These are phyloP conservation scores for Stereum hirsutum DNA, from an alignment of 1,284 basidiomycete species.

Conservation along the genomic window DNA sequence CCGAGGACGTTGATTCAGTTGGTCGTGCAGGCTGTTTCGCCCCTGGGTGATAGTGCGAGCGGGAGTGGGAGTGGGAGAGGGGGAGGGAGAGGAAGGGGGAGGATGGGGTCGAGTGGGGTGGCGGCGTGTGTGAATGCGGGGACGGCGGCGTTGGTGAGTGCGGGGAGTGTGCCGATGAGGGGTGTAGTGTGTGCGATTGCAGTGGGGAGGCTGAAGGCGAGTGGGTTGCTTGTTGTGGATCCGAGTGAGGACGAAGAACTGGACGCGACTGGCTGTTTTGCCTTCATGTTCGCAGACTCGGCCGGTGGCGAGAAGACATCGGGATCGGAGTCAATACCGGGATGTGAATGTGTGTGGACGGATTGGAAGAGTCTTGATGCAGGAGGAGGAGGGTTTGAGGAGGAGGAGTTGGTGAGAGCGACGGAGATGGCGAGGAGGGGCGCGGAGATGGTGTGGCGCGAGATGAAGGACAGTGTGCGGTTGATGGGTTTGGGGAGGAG, in stretches of 20 bases:
- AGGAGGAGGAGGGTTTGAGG: conserved; percentile 24
- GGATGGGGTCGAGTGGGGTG: conserved; percentile 15
- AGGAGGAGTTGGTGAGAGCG: conserved; percentile 32
- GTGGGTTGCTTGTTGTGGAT: conserved; percentile 34
- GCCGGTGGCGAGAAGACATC: conserved; percentile 9
- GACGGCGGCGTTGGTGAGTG: conserved; percentile 55
- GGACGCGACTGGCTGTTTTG: conserved; percentile 50
- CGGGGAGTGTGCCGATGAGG: conserved; percentile 59
- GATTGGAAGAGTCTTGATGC: conserved; percentile 35
- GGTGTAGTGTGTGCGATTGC: conserved; percentile 62
- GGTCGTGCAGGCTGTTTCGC: conserved; percentile 48
- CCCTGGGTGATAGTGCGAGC: conserved; percentile 9
- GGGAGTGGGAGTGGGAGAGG: too few relatives aligned
- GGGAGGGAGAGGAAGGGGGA: too few relatives aligned
- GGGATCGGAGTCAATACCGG: conserved; percentile 17
- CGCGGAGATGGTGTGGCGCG: conserved; percentile 34
- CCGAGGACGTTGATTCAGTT: conserved; percentile 67
- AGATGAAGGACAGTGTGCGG: conserved; percentile 34
- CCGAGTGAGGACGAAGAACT: conserved; percentile 39
- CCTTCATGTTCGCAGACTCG: conserved; percentile 44
- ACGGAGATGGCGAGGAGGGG: conserved; percentile 35
- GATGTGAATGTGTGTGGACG: conserved; percentile 38
- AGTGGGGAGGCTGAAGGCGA: conserved; percentile 29
- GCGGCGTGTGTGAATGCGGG: conserved; percentile 64
- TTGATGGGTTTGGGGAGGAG: too few relatives aligned